Evolutionary conservation across 2,329 filamentous ascomycete species (phyloP), one percentile per base, ranked within the genome.

Genomic region (Aspergillus bombycis): DNA sequence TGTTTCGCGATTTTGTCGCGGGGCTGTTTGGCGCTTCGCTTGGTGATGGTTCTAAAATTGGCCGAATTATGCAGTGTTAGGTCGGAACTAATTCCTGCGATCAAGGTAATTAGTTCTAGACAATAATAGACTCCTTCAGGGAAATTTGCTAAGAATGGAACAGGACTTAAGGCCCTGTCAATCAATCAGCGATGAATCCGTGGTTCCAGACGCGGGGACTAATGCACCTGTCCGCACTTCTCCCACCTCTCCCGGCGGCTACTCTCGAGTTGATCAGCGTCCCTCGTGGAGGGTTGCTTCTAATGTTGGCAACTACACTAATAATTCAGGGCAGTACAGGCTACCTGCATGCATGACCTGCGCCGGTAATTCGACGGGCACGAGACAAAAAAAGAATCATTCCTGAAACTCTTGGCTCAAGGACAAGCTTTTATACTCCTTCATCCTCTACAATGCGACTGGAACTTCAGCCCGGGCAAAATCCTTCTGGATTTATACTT

Each of bases 1-100:
- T 23, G 52, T 54, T 54, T 54, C 30, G 36, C 30, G n/a, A 36
- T 14, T 30, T 16, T 50, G 30, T 21, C 10, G 52, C 21, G 34
- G 58, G 48, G 38, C 11, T 46, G 36, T 23, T 41, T 14, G 60
- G 61, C 57, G 61, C 57, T 10, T 59, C 56, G 56, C 50, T 53
- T 19, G 26, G 30, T 30, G n/a, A 46, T 28, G 34, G 53, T 65
- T 65, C 63, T 65, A 65, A 62, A 60, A 62, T 59, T 59, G 63
- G 60, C 46, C 41, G 28, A 32, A 59, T 57, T 50, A 60, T 52
- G 46, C 58, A 30, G 46, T 10, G 52, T 54, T 54, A 54, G 19
- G 30, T 36, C 30, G 34, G 21, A 21, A 55, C 52, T 55, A 55
- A 38, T 38, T 55, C 19, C 46, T 50, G 26, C 14, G 46, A 60